Conservation (phyloP, 1,284 basidiomycete genomes). For the Sporisorium iseilematis-ciliati region DNA sequence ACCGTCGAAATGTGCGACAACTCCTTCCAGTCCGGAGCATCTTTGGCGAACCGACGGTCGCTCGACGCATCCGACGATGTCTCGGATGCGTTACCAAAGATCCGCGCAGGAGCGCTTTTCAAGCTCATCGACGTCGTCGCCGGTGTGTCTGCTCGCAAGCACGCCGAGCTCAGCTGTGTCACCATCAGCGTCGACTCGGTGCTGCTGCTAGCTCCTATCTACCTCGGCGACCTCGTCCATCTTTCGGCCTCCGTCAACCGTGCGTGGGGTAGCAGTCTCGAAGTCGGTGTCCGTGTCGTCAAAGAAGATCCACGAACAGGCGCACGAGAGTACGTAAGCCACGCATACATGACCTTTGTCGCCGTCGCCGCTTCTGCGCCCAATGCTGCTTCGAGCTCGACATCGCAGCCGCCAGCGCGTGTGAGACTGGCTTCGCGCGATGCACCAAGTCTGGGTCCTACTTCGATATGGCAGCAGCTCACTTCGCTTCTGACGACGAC, state of each 20-base stretch:
- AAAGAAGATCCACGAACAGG: slow-evolving; percentile 63
- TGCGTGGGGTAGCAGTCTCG: slow-evolving; percentile 69
- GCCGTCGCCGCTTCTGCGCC: slow-evolving; percentile 34
- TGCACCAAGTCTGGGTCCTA: slow-evolving; percentile 15
- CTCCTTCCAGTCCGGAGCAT: slow-evolving; percentile 27
- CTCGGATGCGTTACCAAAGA: slow-evolving; percentile 24
- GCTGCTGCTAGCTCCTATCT: slow-evolving; percentile 62
- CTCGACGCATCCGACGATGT: slow-evolving; percentile 9
- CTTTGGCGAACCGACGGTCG: slow-evolving; percentile 9
- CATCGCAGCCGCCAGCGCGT: slow-evolving; percentile 32
- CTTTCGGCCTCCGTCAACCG: slow-evolving; percentile 69
- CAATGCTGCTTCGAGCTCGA: slow-evolving; percentile 16
- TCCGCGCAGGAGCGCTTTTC: slow-evolving; percentile 70
- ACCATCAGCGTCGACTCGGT: slow-evolving; percentile 70
- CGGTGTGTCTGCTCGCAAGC: slow-evolving; percentile 69
- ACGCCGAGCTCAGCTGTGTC: slow-evolving; percentile 68
- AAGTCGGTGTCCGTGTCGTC: slow-evolving; percentile 70
- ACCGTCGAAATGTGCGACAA: slow-evolving; percentile 57
- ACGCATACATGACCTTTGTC: slow-evolving; percentile 71
- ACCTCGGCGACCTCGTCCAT: slow-evolving; percentile 63
- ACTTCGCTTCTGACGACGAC: slow-evolving; percentile 16
- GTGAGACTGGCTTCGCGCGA: slow-evolving; percentile 50
- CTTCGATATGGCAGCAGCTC: slow-evolving; percentile 22
- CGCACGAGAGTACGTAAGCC: slow-evolving; percentile 66
- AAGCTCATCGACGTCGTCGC: slow-evolving; percentile 71